These are phyloP conservation scores for Populus pruinosa DNA, from an alignment of 345 rosid genomes.

Conservation along the genomic window DNA sequence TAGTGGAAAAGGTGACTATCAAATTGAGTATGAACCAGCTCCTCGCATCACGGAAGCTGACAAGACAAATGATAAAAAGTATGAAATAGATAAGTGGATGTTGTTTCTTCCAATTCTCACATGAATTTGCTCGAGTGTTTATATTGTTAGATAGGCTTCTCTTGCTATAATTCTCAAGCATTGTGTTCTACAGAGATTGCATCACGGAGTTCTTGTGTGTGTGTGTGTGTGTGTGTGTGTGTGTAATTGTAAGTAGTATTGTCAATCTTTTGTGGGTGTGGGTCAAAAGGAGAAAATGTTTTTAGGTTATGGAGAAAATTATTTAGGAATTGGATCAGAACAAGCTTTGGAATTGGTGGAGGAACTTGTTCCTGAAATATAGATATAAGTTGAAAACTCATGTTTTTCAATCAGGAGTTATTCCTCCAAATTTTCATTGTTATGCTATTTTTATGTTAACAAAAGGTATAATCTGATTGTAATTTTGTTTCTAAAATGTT, in stretches of 20 bases:
- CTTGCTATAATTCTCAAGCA: neutral
- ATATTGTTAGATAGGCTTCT: neutral
- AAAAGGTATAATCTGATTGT: neutral
- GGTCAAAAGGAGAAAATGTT: neutral
- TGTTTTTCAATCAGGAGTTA: neutral
- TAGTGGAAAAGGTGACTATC: slow-evolving; percentile 92
- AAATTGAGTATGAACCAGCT: slow-evolving; percentile 87
- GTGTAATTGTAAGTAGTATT: neutral
- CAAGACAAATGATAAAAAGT: slow-evolving; percentile 78
- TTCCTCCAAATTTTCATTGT: neutral
- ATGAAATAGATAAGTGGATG: slow-evolving; percentile 24
- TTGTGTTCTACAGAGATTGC: neutral
- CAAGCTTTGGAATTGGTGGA: neutral
- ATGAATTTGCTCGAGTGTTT: neutral
- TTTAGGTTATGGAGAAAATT: neutral
- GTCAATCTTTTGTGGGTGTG: neutral
- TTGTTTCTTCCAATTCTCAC: neutral
- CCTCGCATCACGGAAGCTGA: slow-evolving; percentile 91
- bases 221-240: neutral
- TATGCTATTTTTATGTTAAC: neutral
- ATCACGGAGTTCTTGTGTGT: neutral
- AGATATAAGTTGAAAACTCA: no score
- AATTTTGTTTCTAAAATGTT: neutral
- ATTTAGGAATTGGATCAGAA: neutral
- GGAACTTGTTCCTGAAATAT: neutral